phyloP scores from a whole-genome alignment of 768 basidiomycete species.

The Tricholoma sp. region DNA sequence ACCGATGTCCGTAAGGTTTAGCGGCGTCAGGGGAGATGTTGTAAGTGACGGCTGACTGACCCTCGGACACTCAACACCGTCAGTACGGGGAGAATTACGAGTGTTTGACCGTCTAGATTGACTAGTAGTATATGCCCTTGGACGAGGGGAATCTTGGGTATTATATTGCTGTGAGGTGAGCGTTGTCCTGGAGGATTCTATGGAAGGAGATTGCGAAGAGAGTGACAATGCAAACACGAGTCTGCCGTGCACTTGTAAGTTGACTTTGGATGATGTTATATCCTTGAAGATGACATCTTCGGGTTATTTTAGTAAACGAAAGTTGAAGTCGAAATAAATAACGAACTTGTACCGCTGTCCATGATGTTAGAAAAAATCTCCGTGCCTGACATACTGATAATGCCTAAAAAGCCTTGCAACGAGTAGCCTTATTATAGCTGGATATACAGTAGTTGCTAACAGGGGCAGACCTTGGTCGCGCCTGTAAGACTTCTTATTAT shows the following conservation, averaged over 20 bases:
- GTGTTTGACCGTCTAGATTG: conserved; percentile 5
- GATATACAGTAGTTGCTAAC: conserved; percentile 28
- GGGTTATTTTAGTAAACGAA: conserved; percentile 21
- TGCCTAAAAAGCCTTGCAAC: conserved; percentile 47
- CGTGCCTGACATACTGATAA: conserved; percentile 49
- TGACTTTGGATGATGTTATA: conserved; percentile 68
- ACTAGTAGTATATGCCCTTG: neutral
- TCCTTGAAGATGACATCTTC: conserved; percentile 69
- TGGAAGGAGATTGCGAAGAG: conserved; percentile 24
- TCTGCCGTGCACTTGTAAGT: conserved; percentile 78
- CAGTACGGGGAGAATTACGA: conserved; percentile 7
- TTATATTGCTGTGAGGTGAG: conserved; percentile 6
- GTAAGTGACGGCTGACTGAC: conserved; percentile 8
- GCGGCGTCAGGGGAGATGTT: conserved; percentile 18
- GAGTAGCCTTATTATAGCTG: conserved; percentile 20
- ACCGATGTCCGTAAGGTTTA: conserved; percentile 20
- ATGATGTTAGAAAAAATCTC: conserved; percentile 47
- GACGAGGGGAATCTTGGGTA: conserved; percentile 2
- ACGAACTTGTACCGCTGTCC: conserved; percentile 31
- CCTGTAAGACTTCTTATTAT: conserved; percentile 83
- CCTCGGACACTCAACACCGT: conserved; percentile 6
- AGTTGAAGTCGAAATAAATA: conserved; percentile 10
- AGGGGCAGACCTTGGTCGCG: conserved; percentile 67
- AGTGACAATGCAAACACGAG: conserved; percentile 61
- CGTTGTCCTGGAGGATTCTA: conserved; percentile 5